These are phyloP conservation scores for Diplogelasinospora grovesii DNA, from an alignment of 495 filamentous ascomycete genomes.

Conservation along the genomic window DNA sequence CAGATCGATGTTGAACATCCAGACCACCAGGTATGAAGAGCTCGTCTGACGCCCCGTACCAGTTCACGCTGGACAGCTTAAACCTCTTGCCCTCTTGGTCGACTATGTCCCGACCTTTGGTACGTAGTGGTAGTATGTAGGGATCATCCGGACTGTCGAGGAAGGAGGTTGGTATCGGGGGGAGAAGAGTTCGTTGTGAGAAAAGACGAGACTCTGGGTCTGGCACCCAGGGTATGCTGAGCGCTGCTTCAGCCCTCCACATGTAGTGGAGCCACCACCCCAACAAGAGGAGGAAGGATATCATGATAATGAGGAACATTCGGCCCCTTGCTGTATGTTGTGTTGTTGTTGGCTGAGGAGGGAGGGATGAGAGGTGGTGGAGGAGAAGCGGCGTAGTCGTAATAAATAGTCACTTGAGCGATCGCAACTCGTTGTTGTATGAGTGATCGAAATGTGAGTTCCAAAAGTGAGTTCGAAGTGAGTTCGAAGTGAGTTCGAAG, in stretches of 20 bases:
- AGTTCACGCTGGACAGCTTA: conserved; percentile 54
- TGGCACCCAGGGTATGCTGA: conserved; percentile 35
- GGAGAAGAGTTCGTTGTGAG: conserved; percentile 33
- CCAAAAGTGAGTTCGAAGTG: too few species aligned
- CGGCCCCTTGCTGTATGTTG: conserved; percentile 10
- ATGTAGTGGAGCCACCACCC: conserved; percentile 30
- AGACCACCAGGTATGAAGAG: conserved; percentile 54
- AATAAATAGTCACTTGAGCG: too few species aligned
- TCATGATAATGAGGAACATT: conserved; percentile 28
- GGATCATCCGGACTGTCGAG: conserved; percentile 24
- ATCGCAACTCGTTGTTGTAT: too few species aligned
- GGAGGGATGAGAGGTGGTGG: conserved; percentile 1
- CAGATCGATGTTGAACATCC: conserved; percentile 48
- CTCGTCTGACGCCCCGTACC: conserved; percentile 58
- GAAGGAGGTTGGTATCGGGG: conserved; percentile 31
- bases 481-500: too few species aligned
- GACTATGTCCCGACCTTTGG: conserved; percentile 48
- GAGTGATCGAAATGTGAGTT: too few species aligned
- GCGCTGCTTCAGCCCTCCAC: conserved; percentile 34
- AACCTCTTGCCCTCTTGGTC: conserved; percentile 44
- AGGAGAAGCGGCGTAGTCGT: too few species aligned
- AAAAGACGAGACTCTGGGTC: conserved; percentile 33
- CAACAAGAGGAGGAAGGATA: conserved; percentile 28
- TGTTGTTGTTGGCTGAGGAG: too few species aligned
- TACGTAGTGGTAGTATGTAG: conserved; percentile 45